phyloP scores from a whole-genome alignment of 257 asterid species.

The Thymus quinquecostatus region DNA sequence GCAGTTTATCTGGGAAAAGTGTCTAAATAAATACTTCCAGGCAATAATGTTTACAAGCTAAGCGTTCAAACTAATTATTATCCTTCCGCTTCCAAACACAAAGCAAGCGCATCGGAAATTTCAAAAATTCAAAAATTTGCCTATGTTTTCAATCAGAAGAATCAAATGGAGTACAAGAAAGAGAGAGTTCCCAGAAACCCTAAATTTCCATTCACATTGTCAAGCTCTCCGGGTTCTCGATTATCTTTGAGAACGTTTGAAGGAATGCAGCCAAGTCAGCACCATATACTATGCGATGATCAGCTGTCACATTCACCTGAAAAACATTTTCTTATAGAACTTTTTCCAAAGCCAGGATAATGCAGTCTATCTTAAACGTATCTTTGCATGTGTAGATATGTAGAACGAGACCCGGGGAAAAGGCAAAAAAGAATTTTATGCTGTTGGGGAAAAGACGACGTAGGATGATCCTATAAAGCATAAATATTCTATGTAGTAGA shows the following conservation, averaged over 20 bases:
- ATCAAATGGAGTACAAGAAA: conserved; percentile 14
- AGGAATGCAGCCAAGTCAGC: conserved; percentile 90
- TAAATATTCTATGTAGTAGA: conserved; percentile 4
- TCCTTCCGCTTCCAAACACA: conserved; percentile 19
- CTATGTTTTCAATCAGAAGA: conserved; percentile 21
- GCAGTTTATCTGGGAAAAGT: neutral
- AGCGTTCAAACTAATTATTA: conserved; percentile 12
- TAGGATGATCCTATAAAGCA: conserved; percentile 1
- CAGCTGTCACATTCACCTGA: conserved; percentile 91
- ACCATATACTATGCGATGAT: conserved; percentile 80
- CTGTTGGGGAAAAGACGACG: neutral
- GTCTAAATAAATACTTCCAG: neutral
- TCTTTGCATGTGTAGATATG: too few relatives aligned
- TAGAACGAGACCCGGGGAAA: neutral
- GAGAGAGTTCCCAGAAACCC: conserved; percentile 31
- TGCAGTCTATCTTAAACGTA: too few relatives aligned
- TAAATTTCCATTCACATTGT: conserved; percentile 56
- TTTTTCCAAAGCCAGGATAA: neutral
- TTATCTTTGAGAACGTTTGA: conserved; percentile 71
- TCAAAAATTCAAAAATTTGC: conserved; percentile 22
- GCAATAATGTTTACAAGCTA: neutral
- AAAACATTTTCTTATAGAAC: conserved; percentile 16
- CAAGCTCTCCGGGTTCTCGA: conserved; percentile 76
- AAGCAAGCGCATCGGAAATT: neutral
- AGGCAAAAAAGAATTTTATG: neutral